phyloP scores from a whole-genome alignment of 2,329 filamentous ascomycete genomes.

The Xylaria sp. region DNA sequence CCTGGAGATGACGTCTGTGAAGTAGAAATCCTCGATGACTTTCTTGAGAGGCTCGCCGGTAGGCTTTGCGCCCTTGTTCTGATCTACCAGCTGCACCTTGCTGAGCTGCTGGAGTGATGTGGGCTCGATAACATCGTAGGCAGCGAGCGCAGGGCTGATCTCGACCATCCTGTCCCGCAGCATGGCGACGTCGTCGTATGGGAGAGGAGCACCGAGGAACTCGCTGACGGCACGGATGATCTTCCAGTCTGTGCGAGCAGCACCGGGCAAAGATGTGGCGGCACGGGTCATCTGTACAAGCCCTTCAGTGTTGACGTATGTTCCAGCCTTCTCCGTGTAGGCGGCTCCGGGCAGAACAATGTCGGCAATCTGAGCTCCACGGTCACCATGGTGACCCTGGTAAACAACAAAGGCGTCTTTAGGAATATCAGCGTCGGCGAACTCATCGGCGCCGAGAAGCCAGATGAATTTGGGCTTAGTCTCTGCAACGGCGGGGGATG shows the following conservation, averaged over 20 bases:
- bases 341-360: constrained; percentile 93
- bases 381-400: constrained; percentile 97
- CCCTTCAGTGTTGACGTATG: constrained; percentile 98
- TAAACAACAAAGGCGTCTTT: constrained; percentile 98
- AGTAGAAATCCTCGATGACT: constrained; percentile 96
- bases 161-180: constrained; percentile 94
- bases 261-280: constrained; percentile 88
- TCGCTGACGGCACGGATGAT: constrained; percentile 94
- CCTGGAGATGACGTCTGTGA: constrained; percentile 96
- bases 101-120: constrained; percentile 78
- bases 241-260: constrained; percentile 97
- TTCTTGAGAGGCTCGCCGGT: constrained; percentile 81
- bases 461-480: constrained; percentile 95
- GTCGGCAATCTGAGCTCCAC: constrained; percentile 91
- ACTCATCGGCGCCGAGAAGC: constrained; percentile 95
- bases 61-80: constrained; percentile 88
- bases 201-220: constrained; percentile 86
- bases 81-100: constrained; percentile 95
- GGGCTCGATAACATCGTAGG: constrained; percentile 91
- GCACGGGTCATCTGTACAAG: constrained; percentile 93
- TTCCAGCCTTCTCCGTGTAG: constrained; percentile 96
- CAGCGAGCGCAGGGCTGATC: constrained; percentile 88
- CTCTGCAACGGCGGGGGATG: constrained; percentile 82
- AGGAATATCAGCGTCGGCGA: constrained; percentile 85
- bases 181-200: constrained; percentile 91